Evolutionary conservation across 1,284 basidiomycete species (phyloP).

Genomic region (Cystobasidium pallidum): DNA sequence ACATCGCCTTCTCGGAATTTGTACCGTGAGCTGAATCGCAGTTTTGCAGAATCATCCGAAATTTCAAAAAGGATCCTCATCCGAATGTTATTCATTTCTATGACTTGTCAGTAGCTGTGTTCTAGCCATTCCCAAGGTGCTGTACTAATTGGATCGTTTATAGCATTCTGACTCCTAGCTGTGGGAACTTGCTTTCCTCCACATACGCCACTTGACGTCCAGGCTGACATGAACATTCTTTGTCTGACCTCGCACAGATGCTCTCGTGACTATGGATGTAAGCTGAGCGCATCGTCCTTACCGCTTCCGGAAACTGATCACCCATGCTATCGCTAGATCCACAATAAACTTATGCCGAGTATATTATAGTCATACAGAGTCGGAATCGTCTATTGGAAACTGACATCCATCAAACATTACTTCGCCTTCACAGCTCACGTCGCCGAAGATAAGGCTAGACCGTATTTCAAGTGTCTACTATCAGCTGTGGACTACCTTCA

Average conservation of each 20-base stretch:
- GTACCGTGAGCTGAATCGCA: neutral
- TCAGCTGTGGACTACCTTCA: constrained; percentile 86
- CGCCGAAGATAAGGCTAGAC: constrained; percentile 70
- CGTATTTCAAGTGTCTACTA: constrained; percentile 83
- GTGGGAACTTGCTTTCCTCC: constrained; percentile 68
- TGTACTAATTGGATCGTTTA: neutral
- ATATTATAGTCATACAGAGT: neutral
- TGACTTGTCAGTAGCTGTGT: constrained; percentile 63
- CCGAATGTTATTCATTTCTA: constrained; percentile 88
- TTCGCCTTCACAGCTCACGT: constrained; percentile 81
- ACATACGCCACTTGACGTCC: neutral
- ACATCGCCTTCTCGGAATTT: too few relatives aligned
- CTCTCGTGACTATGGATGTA: constrained; percentile 41
- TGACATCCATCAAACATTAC: constrained; percentile 51
- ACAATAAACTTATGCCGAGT: constrained; percentile 64
- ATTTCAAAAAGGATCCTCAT: constrained; percentile 78
- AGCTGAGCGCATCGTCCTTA: neutral
- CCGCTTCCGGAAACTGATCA: neutral
- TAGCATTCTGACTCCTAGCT: constrained; percentile 79
- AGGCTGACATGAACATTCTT: constrained; percentile 59
- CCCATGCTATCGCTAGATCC: constrained; percentile 26
- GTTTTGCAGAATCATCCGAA: constrained; percentile 74
- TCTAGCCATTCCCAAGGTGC: neutral
- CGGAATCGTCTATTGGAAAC: neutral
- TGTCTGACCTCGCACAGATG: constrained; percentile 11